These are phyloP conservation scores for Endotrypanum monterogeii DNA, from an alignment of 208 protist genomes.

Conservation along the genomic window DNA sequence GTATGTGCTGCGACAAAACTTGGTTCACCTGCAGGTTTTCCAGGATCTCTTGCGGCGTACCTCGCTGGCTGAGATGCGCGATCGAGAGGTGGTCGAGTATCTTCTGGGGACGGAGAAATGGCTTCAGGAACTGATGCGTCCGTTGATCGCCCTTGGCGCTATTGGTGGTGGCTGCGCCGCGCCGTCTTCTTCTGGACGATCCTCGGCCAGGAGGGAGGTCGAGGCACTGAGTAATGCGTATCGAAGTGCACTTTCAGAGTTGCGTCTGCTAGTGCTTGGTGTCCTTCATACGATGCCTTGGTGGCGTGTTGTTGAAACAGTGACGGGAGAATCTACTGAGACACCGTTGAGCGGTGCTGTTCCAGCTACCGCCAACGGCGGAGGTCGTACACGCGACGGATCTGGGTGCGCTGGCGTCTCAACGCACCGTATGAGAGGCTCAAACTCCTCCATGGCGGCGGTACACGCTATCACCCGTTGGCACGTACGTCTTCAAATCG, in stretches of 20 bases:
- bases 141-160: background rate
- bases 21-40: conserved; percentile 42
- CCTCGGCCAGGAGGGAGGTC: background rate
- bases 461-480: conserved; percentile 54
- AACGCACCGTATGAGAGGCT: background rate
- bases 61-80: conserved; percentile 72
- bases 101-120: conserved; percentile 51
- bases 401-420: background rate
- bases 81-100: conserved; percentile 72
- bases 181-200: background rate
- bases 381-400: background rate
- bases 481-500: conserved; percentile 64
- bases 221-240: conserved; percentile 16
- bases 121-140: conserved; percentile 32
- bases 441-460: conserved; percentile 17
- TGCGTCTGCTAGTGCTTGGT: conserved; percentile 70
- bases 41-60: conserved; percentile 73
- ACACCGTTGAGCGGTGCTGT: background rate
- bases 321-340: conserved; percentile 3
- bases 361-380: background rate
- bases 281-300: conserved; percentile 83
- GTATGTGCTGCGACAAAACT: conserved; percentile 17
- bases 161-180: background rate
- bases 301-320: conserved; percentile 74
- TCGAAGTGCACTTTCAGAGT: conserved; percentile 35